Conservation (phyloP, 768 basidiomycete genomes). For the Boletus bicolor region DNA sequence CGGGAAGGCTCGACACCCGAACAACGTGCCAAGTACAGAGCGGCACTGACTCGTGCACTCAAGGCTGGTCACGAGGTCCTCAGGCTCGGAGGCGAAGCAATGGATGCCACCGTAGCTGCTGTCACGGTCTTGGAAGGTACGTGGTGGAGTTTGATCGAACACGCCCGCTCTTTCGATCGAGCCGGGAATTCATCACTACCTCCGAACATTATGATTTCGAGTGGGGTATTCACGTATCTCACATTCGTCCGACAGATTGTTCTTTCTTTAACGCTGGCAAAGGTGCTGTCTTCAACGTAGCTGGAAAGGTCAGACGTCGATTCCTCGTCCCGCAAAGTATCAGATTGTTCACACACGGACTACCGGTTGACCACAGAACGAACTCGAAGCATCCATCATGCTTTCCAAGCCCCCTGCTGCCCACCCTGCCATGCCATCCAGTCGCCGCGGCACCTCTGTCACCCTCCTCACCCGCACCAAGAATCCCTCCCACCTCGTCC, state of each 20-base stretch:
- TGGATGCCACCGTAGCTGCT: constrained; percentile 78
- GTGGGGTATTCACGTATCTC: background rate
- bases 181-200: background rate
- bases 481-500: constrained; percentile 72
- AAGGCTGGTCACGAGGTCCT: constrained; percentile 62
- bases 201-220: background rate
- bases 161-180: background rate
- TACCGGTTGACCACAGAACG: constrained; percentile 48
- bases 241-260: constrained; percentile 45
- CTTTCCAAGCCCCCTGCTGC: constrained; percentile 71
- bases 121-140: constrained; percentile 71
- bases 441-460: constrained; percentile 60
- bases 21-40: constrained; percentile 55
- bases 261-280: constrained; percentile 78
- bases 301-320: constrained; percentile 61
- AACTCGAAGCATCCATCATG: constrained; percentile 80
- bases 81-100: constrained; percentile 67
- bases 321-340: background rate
- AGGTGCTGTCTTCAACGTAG: constrained; percentile 80
- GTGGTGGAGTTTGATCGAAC: background rate
- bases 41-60: constrained; percentile 52
- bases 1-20: constrained; percentile 56
- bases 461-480: constrained; percentile 64
- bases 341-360: background rate
- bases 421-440: constrained; percentile 54